These are phyloP conservation scores for Nothophoma quercina DNA, from an alignment of 2,329 filamentous ascomycete genomes.

Conservation along the genomic window DNA sequence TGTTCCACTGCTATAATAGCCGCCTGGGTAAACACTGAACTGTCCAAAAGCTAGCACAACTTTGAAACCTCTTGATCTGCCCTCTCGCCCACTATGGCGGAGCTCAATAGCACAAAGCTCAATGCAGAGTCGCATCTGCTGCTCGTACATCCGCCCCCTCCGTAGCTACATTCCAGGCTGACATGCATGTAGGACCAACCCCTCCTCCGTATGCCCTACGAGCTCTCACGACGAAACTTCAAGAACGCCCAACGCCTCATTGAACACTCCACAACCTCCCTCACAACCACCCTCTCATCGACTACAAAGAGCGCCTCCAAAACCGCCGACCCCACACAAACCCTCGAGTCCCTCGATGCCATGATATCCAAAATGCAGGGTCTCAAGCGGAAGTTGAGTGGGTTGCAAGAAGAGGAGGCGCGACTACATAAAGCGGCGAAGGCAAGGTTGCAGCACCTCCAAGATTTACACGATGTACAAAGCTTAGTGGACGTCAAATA, in stretches of 20 bases:
- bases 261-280: constrained; percentile 71
- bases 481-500: constrained; percentile 91
- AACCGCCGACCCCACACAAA: constrained; percentile 42
- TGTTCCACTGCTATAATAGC: no score
- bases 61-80: no score
- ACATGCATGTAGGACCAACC: constrained; percentile 78
- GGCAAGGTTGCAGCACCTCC: constrained; percentile 80
- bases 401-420: constrained; percentile 79
- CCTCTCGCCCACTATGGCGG: constrained; percentile 49
- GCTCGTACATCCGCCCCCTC: constrained; percentile 66
- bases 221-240: constrained; percentile 93
- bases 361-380: constrained; percentile 87
- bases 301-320: constrained; percentile 69
- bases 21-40: no score
- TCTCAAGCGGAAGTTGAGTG: constrained; percentile 85
- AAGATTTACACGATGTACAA: constrained; percentile 79
- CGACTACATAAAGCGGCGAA: constrained; percentile 77
- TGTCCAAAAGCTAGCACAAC: no score
- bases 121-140: constrained; percentile 79
- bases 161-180: not conserved
- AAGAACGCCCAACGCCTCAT: constrained; percentile 81
- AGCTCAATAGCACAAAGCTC: constrained; percentile 67
- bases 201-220: constrained; percentile 88
- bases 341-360: constrained; percentile 80
- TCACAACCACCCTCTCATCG: constrained; percentile 65